Evolutionary conservation across 2,329 filamentous ascomycete species (phyloP).

Genomic region (Stagonosporopsis tanaceti): DNA sequence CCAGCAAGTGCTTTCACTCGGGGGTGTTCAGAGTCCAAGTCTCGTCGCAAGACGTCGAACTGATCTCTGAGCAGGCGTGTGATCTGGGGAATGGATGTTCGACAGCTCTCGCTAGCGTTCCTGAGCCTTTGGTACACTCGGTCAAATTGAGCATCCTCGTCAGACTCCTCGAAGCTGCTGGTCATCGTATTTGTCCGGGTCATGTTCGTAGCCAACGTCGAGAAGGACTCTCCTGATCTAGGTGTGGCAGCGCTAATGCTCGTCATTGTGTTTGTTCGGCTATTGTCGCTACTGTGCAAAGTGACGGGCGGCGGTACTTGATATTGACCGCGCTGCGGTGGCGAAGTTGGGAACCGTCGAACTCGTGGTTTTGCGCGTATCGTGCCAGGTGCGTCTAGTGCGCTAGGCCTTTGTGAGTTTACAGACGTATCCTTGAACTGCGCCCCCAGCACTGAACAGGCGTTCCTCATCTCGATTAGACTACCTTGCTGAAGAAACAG

Average conservation of each 20-base stretch:
- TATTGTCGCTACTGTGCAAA: conserved; percentile 57
- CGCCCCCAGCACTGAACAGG: conserved; percentile 60
- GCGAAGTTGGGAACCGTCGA: conserved; percentile 43
- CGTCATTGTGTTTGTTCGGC: conserved; percentile 62
- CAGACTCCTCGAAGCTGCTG: conserved; percentile 69
- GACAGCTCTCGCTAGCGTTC: conserved; percentile 75
- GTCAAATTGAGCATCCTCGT: conserved; percentile 84
- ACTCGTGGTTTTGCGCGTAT: conserved; percentile 41
- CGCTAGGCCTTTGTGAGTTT: conserved; percentile 32
- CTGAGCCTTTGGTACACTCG: conserved; percentile 80
- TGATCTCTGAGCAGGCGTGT: conserved; percentile 38
- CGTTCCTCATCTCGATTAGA: conserved; percentile 66
- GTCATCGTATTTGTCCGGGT: conserved; percentile 58
- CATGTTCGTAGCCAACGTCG: conserved; percentile 60
- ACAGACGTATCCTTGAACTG: conserved; percentile 43
- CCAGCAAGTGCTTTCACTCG: conserved; percentile 55
- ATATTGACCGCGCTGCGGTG: conserved; percentile 44
- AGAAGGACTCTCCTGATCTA: conserved; percentile 83
- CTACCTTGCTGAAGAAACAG: conserved; percentile 67
- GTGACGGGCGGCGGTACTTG: conserved; percentile 51
- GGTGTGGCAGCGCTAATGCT: conserved; percentile 68
- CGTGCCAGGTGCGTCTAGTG: conserved; percentile 34
- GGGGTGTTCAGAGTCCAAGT: conserved; percentile 46
- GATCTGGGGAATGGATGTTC: conserved; percentile 70
- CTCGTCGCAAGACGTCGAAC: conserved; percentile 39